Conservation (phyloP, 331 rosid species). For the Saraca asoca region DNA sequence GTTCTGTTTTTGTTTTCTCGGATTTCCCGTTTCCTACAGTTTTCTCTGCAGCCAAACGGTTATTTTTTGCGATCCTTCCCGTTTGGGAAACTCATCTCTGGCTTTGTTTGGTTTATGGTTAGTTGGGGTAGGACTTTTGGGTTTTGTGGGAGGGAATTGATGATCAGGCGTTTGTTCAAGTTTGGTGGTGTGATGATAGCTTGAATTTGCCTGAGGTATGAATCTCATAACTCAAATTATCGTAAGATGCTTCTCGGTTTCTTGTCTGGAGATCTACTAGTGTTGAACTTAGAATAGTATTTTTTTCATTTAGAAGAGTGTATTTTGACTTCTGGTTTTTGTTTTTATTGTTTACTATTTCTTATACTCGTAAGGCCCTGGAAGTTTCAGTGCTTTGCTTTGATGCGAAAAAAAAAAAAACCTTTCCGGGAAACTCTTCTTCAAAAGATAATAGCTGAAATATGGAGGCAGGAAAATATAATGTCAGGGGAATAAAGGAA, state of each 20-base stretch:
- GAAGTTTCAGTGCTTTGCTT: slow-evolving; percentile 18
- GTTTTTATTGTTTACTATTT: background rate
- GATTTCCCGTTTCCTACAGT: background rate
- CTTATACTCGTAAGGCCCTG: background rate
- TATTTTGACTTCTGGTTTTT: background rate
- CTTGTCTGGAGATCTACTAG: slow-evolving; percentile 26
- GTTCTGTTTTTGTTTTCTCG: slow-evolving; percentile 20
- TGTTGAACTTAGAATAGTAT: background rate
- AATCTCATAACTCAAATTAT: background rate
- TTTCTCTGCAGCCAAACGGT: slow-evolving; percentile 12
- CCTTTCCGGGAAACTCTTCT: background rate
- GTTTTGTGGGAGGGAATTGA: slow-evolving; percentile 24
- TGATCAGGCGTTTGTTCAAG: slow-evolving; percentile 31
- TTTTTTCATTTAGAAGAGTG: background rate
- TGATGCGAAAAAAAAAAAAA: background rate
- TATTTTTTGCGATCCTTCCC: slow-evolving; percentile 11
- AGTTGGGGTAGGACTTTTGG: slow-evolving; percentile 8
- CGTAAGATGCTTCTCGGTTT: background rate
- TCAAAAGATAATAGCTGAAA: background rate
- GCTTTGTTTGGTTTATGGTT: slow-evolving; percentile 3
- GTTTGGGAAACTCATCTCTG: background rate
- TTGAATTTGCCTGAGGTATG: slow-evolving; percentile 18
- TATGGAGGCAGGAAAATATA: background rate
- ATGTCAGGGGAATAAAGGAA: slow-evolving; percentile 2
- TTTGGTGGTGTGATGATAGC: slow-evolving; percentile 16